These are phyloP conservation scores for Pseudocercospora musae DNA, from an alignment of 2,329 filamentous ascomycete genomes.

Conservation along the genomic window DNA sequence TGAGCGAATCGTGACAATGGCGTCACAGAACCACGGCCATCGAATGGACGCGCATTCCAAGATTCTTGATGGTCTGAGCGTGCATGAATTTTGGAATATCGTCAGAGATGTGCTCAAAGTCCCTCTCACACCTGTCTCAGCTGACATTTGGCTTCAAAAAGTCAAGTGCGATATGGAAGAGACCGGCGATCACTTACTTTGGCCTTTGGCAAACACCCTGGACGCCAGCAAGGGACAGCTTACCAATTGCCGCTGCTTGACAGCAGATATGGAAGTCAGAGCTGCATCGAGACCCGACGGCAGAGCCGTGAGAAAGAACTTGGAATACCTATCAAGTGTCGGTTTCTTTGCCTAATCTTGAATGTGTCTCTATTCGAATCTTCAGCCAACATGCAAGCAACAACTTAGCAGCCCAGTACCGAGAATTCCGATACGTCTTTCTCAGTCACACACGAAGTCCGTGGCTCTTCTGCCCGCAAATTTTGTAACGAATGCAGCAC, in stretches of 20 bases:
- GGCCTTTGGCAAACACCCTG: background rate
- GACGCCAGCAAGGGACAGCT: background rate
- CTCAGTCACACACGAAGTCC: no score
- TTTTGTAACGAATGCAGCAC: constrained; percentile 8
- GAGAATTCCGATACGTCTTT: no score
- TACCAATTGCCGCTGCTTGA: background rate
- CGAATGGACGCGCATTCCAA: background rate
- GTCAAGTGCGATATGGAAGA: background rate
- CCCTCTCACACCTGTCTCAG: background rate
- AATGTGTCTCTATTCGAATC: no score
- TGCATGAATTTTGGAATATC: background rate
- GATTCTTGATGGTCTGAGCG: background rate
- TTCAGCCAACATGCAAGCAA: no score
- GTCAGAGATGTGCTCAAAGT: background rate
- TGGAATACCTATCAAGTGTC: background rate
- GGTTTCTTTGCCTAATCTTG: background rate
- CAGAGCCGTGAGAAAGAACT: background rate
- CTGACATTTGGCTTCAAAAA: background rate
- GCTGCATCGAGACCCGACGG: background rate
- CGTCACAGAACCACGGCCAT: background rate
- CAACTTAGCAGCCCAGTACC: no score
- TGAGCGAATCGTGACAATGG: background rate
- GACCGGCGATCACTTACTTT: background rate
- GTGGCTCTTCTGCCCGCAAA: background rate
- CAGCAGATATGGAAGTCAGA: background rate